A percentile compares a stretch with the other conserved stretches of the same genome.
Conservation (phyloP, 2,329 filamentous ascomycete species). For the Biscogniauxia marginata region DNA sequence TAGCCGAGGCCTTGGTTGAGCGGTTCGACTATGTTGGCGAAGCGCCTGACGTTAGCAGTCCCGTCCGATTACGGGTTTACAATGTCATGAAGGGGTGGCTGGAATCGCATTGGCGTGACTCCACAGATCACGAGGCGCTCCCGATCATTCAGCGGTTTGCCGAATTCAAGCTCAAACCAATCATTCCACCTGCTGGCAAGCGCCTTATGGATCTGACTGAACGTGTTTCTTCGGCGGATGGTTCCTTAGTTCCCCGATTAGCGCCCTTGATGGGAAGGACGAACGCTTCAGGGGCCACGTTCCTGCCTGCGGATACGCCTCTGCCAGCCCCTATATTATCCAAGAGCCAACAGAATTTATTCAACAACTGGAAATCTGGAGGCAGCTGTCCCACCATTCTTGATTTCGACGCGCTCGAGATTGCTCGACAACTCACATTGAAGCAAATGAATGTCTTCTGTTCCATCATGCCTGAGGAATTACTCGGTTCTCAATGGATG, state of each 20-base stretch:
- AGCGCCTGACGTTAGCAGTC: conserved; percentile 69
- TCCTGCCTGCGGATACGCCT: conserved; percentile 68
- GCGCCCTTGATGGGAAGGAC: conserved; percentile 88
- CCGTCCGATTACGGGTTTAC: conserved; percentile 87
- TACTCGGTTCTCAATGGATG: conserved; percentile 90
- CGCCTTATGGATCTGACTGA: conserved; percentile 77
- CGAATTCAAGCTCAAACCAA: conserved; percentile 63
- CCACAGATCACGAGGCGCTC: conserved; percentile 75
- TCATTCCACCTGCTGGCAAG: conserved; percentile 74
- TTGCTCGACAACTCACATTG: conserved; percentile 88
- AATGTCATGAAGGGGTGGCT: conserved; percentile 98
- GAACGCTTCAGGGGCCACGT: conserved; percentile 70
- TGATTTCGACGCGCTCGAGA: conserved; percentile 87
- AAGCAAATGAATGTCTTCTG: conserved; percentile 92
- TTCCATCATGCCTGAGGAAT: conserved; percentile 85
- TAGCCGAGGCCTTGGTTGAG: conserved; percentile 81
- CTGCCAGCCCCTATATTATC: conserved; percentile 68
- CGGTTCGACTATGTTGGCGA: conserved; percentile 90
- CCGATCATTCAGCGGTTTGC: conserved; percentile 78
- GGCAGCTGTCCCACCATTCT: conserved; percentile 70
- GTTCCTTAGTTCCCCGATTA: conserved; percentile 76
- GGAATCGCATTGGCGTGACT: conserved; percentile 89
- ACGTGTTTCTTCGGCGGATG: conserved; percentile 72
- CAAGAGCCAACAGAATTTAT: conserved; percentile 71
- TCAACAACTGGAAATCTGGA: conserved; percentile 74